phyloP scores from a whole-genome alignment of 2,329 filamentous ascomycete genomes.

The Calonectria fujianensis region DNA sequence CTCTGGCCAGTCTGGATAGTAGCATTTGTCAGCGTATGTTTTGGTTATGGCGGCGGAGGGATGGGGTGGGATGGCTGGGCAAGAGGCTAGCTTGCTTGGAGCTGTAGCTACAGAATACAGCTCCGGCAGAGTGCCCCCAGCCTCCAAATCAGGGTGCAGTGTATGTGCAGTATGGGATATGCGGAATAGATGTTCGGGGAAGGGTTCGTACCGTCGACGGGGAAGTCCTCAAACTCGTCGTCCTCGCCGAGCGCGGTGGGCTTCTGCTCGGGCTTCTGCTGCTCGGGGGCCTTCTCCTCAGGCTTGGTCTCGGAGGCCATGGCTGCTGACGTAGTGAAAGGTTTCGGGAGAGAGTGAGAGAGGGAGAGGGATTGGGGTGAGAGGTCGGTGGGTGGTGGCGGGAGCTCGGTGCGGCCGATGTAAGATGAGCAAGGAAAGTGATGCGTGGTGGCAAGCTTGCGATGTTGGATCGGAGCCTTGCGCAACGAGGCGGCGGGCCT shows the following conservation, averaged over 20 bases:
- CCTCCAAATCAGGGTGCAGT: too few relatives aligned
- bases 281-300: slow-evolving; percentile 52
- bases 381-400: neutral
- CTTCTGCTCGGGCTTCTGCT: slow-evolving; percentile 55
- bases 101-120: slow-evolving; percentile 15
- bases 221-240: slow-evolving; percentile 99
- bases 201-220: slow-evolving; percentile 85
- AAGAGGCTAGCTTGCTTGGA: slow-evolving; percentile 16
- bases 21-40: slow-evolving; percentile 21
- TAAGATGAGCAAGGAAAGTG: neutral
- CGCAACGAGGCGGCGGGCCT: slow-evolving; percentile 40
- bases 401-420: neutral
- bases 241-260: slow-evolving; percentile 90
- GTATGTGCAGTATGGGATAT: neutral
- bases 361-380: neutral
- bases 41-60: neutral
- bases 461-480: slow-evolving; percentile 44
- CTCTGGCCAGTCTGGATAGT: slow-evolving; percentile 86
- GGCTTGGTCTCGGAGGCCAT: slow-evolving; percentile 56
- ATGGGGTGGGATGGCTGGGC: neutral
- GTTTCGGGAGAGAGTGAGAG: neutral
- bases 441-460: slow-evolving; percentile 7
- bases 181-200: accelerated
- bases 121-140: neutral
- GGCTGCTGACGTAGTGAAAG: neutral